Evolutionary conservation across 1,284 basidiomycete genomes (phyloP), one percentile per base, ranked within the genome.

Genomic region (Naganishia sp.): DNA sequence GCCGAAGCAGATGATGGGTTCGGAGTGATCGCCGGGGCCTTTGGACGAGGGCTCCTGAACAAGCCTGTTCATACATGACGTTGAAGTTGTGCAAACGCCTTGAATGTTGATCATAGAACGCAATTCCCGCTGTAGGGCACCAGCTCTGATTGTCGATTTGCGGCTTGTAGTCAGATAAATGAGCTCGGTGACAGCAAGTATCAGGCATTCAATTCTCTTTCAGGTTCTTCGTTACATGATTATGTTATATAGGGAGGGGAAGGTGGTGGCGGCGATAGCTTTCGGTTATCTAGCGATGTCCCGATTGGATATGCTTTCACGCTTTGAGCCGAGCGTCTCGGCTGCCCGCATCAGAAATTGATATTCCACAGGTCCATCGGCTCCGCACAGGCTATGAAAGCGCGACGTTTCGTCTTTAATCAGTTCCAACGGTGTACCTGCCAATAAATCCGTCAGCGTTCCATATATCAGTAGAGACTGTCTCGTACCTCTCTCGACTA

Each of bases 1-100:
- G 85, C 87, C 73, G 90, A 94, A 65, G 85, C 87, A 70, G 90
- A 94, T 66, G 86, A 87, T 69, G 91, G 92, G 2, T 95, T 94
- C 74, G 84, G 83, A 54, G 87, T 90, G 11, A 84, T 96, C 13
- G 91, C 91, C 2, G 82, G 85, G 21, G 92, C 88, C 15, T 96
- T 91, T 75, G 86, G 89, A 7, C 49, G 66, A 36, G 61, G 61
- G 11, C 33, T 67, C 23, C 49, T 67, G 6, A 67, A 67, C 42
- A 63, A 61, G 16, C 48, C 59, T 16, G 42, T 61, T 6, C 48
- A 52, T 21, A 21, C 59, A 28, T 61, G 42, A 39, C 2, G 13
- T 13, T 13, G 6, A 39, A 7, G 10, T 39, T 39, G 36, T 39
- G 28, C 3, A 5, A 28, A 28, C 28, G 28, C 28, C 28, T 28